These are phyloP conservation scores for Syncephalastrum sp. DNA, from an alignment of 371 early-diverging fungal genomes.

Conservation along the genomic window DNA sequence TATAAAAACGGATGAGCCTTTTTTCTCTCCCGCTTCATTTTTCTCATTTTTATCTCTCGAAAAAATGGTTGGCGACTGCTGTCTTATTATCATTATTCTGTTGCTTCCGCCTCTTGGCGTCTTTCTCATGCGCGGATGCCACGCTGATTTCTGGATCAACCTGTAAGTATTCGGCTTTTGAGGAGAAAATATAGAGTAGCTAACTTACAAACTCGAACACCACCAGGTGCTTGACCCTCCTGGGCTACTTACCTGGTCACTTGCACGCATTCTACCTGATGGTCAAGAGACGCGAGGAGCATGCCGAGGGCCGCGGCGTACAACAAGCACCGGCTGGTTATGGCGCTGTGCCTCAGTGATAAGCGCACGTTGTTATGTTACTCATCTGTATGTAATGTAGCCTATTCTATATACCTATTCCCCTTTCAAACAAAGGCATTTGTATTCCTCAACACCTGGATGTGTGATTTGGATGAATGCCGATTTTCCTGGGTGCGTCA, in stretches of 20 bases:
- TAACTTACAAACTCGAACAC: background rate
- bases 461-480: no score
- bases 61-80: constrained; percentile 41
- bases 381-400: no score
- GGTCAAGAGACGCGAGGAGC: constrained; percentile 27
- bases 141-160: constrained; percentile 49
- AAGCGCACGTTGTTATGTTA: no score
- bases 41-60: background rate
- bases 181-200: background rate
- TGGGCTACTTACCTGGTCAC: constrained; percentile 41
- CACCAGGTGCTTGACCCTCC: constrained; percentile 26
- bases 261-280: constrained; percentile 42
- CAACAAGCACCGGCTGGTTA: constrained; percentile 6
- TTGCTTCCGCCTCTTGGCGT: constrained; percentile 47
- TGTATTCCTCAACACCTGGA: no score
- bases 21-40: background rate
- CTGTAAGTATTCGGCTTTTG: constrained; percentile 23
- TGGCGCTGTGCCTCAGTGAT: background rate
- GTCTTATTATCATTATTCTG: constrained; percentile 45
- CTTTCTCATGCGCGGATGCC: constrained; percentile 45
- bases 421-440: no score
- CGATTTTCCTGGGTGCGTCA: no score
- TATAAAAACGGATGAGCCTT: background rate
- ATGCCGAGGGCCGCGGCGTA: no score
- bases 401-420: no score